phyloP scores from a whole-genome alignment of 2,329 filamentous ascomycete species.

The Akanthomyces muscarius region DNA sequence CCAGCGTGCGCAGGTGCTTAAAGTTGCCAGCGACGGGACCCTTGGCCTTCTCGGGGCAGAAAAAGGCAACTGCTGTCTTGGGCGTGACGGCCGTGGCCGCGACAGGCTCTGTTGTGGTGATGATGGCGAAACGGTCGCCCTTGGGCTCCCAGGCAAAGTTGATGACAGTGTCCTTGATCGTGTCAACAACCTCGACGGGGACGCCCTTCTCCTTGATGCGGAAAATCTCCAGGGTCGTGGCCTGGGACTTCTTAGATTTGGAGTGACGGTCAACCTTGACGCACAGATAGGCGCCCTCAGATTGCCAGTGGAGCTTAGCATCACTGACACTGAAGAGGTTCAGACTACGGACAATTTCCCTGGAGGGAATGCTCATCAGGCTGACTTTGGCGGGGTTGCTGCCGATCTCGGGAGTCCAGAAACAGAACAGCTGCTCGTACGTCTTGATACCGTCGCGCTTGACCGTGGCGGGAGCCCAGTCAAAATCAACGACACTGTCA shows the following conservation, averaged over 20 bases:
- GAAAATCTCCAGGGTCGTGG: conserved; percentile 98
- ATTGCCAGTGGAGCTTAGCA: conserved; percentile 98
- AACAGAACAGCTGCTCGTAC: conserved; percentile 95
- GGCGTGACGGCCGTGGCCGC: conserved; percentile 77
- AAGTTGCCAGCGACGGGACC: conserved; percentile 80
- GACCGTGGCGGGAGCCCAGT: conserved; percentile 86
- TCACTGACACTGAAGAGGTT: conserved; percentile 98
- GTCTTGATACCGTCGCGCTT: conserved; percentile 80
- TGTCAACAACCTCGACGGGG: conserved; percentile 95
- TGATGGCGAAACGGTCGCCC: conserved; percentile 94
- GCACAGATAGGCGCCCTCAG: conserved; percentile 86
- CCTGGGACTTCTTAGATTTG: conserved; percentile 97
- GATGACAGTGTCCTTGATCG: conserved; percentile 96
- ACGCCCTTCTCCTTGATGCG: conserved; percentile 96
- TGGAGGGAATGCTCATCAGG: conserved; percentile 92
- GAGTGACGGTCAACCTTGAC: conserved; percentile 99
- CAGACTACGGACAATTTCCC: conserved; percentile 87
- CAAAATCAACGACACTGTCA: conserved; percentile 94
- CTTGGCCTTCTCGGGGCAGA: conserved; percentile 94
- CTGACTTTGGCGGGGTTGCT: conserved; percentile 97
- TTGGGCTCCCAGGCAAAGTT: conserved; percentile 99
- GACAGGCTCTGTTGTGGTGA: conserved; percentile 83
- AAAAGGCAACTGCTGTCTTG: conserved; percentile 94
- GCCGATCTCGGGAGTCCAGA: conserved; percentile 97
- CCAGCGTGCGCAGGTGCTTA: conserved; percentile 88